Evolutionary conservation across 257 asterid genomes (phyloP).

Genomic region (Solanum etuberosum): DNA sequence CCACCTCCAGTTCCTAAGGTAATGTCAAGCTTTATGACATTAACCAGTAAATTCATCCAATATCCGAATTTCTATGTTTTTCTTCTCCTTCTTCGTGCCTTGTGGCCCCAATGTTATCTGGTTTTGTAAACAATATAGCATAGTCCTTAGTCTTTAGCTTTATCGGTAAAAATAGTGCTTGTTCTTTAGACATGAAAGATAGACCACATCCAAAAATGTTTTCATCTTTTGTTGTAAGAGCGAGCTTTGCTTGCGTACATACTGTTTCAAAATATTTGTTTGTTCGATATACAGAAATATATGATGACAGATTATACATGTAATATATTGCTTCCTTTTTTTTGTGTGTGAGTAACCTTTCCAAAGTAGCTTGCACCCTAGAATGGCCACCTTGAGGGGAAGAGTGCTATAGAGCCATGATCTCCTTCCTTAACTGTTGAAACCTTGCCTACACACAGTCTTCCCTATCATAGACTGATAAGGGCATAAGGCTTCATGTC

Average conservation of each 20-base stretch:
- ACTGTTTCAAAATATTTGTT: background rate
- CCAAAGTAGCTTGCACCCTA: background rate
- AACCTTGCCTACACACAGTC: background rate
- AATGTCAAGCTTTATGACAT: background rate
- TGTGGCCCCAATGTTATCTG: background rate
- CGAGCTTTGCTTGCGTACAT: background rate
- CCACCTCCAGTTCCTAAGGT: conserved; percentile 98
- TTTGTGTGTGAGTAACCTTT: background rate
- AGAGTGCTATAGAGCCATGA: background rate
- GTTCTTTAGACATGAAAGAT: background rate
- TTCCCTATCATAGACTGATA: background rate
- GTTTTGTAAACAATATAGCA: background rate
- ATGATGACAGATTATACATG: background rate
- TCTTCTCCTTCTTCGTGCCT: background rate
- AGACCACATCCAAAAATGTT: background rate
- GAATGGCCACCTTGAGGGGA: background rate
- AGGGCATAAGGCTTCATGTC: background rate
- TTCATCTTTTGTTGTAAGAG: background rate
- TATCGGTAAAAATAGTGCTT: background rate
- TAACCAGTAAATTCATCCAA: background rate
- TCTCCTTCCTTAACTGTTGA: background rate
- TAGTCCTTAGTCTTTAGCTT: background rate
- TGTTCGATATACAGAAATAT: background rate
- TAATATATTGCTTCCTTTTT: background rate
- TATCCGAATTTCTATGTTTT: background rate